Evolutionary conservation across 352 stramenopile species (phyloP), one percentile per base, ranked within the genome.

Genomic region (Detonula confervacea): DNA sequence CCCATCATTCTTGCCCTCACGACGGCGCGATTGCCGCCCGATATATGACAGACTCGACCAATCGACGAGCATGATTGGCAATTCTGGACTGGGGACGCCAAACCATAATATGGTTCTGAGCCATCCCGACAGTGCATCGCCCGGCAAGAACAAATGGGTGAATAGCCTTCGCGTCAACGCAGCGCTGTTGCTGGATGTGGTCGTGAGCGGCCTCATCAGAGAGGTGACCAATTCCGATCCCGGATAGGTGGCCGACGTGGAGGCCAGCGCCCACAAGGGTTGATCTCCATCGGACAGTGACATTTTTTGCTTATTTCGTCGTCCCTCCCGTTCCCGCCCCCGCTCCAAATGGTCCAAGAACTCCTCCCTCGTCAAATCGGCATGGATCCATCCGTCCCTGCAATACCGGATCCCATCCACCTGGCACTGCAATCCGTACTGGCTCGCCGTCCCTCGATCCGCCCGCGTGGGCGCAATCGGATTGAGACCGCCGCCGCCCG

Each of bases 121-220:
- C 22, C 72, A 70, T 39, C 64, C 64, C 14, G 84, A 79, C 6
- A 93, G 52, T 5, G 73, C 52, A 35, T 86, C 70, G 37, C 86
- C 88, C 1, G 86, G 84, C 7, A 93, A 25, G 60, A 92, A 92
- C 5, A 93, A 57, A 65, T 91, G 90, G 39, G 86, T 86, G 76
- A 93, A 93, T 8, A 93, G 65, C 27, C 86, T 71, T 39, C 84
- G 76, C 14, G 77, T 80, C 2, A 83, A n/a, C 16, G 61, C 42
- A 1, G 33, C 44, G 16, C 52, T 79, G 25, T 66, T 51, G 27
- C 44, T 16, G 5, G 63, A 54, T 29, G 55, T 59, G n/a, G 66
- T 55, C 22, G 71, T 64, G 6, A 74, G 62, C 12, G 78, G 78
- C 57, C 72, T 66, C 9, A 83, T 20, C 2, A 79, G 57, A 25